A percentile compares a stretch with the other conserved stretches of the same genome.
Conservation (phyloP, 345 rosid species). For the Psidium friedrichsthalianum region DNA sequence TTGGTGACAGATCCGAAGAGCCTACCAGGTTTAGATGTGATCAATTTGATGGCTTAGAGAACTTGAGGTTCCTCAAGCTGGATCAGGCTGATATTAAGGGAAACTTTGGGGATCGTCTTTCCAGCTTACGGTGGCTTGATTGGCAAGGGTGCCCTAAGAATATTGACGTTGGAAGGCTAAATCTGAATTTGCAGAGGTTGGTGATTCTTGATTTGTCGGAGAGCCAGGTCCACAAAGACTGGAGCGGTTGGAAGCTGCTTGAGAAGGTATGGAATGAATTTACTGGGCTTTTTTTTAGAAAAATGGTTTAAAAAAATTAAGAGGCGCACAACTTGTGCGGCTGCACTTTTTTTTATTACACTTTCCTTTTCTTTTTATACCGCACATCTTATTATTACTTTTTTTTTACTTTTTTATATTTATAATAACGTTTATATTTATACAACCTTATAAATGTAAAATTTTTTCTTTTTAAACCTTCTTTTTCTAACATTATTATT, state of each 20-base stretch:
- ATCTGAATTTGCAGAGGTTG: background rate
- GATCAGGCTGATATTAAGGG: background rate
- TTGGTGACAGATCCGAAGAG: background rate
- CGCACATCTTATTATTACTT: too few relatives aligned
- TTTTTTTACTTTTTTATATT: too few relatives aligned
- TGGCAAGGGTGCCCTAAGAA: background rate
- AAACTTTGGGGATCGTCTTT: background rate
- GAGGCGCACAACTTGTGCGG: too few relatives aligned
- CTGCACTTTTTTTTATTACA: too few relatives aligned
- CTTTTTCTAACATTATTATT: too few relatives aligned
- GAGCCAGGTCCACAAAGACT: background rate
- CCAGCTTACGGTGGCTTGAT: background rate
- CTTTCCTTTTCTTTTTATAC: too few relatives aligned
- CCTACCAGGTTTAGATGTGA: fast-evolving
- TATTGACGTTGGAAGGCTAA: too few relatives aligned
- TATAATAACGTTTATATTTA: too few relatives aligned
- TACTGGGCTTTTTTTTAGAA: too few relatives aligned
- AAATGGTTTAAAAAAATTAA: too few relatives aligned
- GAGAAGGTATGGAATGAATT: background rate
- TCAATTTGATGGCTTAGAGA: background rate
- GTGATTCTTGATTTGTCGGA: background rate
- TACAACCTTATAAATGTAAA: too few relatives aligned
- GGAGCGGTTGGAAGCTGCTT: background rate
- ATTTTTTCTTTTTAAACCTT: too few relatives aligned
- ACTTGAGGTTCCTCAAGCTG: background rate